Percentiles rank a stretch among this genome's conserved stretches.
Conservation (phyloP, 2,329 filamentous ascomycete genomes). For the Corniculantispora saksenae region DNA sequence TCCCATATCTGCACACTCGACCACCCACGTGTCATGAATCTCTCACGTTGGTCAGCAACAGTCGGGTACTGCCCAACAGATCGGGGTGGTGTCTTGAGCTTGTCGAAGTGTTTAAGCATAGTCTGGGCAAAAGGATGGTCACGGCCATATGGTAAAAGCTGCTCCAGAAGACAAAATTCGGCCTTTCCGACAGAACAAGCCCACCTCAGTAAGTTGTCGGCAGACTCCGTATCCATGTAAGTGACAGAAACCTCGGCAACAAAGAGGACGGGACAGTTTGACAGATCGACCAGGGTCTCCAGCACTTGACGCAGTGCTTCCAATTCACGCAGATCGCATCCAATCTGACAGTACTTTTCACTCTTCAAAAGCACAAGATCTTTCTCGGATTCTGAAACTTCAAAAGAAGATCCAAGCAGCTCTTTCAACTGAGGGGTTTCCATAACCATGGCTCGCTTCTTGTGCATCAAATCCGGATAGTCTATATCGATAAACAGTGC, state of each 20-base stretch:
- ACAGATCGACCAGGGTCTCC: constrained; percentile 56
- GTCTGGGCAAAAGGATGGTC: constrained; percentile 82
- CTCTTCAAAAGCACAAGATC: constrained; percentile 61
- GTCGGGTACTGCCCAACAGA: constrained; percentile 71
- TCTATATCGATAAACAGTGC: constrained; percentile 82
- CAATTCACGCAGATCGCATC: constrained; percentile 76
- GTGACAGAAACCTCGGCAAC: constrained; percentile 89
- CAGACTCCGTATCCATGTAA: constrained; percentile 76
- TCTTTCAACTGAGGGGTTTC: constrained; percentile 58
- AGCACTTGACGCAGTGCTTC: constrained; percentile 60
- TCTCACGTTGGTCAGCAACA: constrained; percentile 62
- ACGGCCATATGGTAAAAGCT: constrained; percentile 76
- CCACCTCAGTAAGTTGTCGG: constrained; percentile 77
- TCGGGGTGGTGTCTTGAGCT: constrained; percentile 75
- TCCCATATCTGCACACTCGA: constrained; percentile 60
- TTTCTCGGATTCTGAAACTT: constrained; percentile 40
- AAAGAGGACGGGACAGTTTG: constrained; percentile 69
- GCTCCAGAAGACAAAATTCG: constrained; percentile 84
- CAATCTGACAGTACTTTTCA: constrained; percentile 73
- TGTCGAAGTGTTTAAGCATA: constrained; percentile 82
- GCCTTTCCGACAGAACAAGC: constrained; percentile 70
- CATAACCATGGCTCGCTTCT: constrained; percentile 69
- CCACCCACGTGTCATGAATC: constrained; percentile 75
- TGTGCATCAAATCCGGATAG: constrained; percentile 75
- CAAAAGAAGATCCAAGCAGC: constrained; percentile 34